Conservation (phyloP, 2,329 filamentous ascomycete species). For the Xylariaceae sp. region DNA sequence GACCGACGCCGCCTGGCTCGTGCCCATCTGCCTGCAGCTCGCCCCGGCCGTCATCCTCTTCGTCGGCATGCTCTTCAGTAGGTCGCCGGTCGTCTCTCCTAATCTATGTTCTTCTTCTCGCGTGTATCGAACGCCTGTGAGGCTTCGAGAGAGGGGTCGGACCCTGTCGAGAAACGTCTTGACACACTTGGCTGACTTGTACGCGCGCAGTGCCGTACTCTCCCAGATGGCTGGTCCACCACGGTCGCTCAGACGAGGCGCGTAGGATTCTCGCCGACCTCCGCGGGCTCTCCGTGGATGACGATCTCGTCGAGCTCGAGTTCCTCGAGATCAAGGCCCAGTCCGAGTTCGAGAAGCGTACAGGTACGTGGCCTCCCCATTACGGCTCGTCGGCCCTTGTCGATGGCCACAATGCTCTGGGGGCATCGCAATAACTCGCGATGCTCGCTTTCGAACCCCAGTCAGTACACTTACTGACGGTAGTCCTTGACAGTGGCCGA, state of each 20-base stretch:
- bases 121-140: too few species aligned
- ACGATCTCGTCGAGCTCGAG: conserved; percentile 66
- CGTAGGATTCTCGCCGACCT: conserved; percentile 55
- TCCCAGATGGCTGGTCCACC: conserved; percentile 65
- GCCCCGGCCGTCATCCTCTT: conserved; percentile 59
- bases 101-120: background rate
- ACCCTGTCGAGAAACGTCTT: too few species aligned
- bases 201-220: conserved; percentile 55
- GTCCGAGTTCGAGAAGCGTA: conserved; percentile 68
- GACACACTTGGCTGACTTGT: background rate
- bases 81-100: background rate
- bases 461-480: conserved; percentile 1
- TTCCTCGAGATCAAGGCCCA: conserved; percentile 80
- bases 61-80: conserved; percentile 61
- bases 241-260: conserved; percentile 57
- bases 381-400: background rate
- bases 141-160: too few species aligned
- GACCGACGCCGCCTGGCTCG: conserved; percentile 63
- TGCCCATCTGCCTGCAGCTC: conserved; percentile 66
- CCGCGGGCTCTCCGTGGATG: conserved; percentile 51
- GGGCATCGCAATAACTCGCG: too few species aligned
- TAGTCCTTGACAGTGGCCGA: conserved; percentile 38
- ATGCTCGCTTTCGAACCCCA: background rate
- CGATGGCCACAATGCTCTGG: too few species aligned
- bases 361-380: conserved; percentile 16